Evolutionary conservation across 2,329 filamentous ascomycete genomes (phyloP), one percentile per base, ranked within the genome.

Genomic region (Colletotrichum trifolii): DNA sequence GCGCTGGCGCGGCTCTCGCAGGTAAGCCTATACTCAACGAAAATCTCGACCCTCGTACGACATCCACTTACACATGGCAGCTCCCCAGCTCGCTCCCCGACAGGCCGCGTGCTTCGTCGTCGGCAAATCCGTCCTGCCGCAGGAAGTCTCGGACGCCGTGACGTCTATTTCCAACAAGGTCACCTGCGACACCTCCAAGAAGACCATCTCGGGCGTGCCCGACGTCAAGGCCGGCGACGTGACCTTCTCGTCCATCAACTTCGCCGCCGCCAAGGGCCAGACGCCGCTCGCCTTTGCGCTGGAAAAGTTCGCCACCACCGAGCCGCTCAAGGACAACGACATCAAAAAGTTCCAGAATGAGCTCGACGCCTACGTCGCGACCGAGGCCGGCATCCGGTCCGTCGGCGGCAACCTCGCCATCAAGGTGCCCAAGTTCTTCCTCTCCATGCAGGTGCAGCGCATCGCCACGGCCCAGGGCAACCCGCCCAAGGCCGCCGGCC

Each of bases 371-470:
- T 89, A 89, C 70, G 75, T 84, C 4, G 86, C 87, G 0, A 89
- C 87, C 5, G 87, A 89, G 74, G 85, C 84, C 1, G 87, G 85
- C 1, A 77, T 89, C 53, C 78, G 86, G 17, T 85, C 82, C 25
- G 81, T 82, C 7, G 82, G 80, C 9, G 86, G 86, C 2, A 79
- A 71, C 60, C 75, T 89, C 15, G 82, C 79, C 2, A 84, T 89
- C 75, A 88, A 89, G 75, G 83, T 85, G 6, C 87, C 87, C 67
- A 89, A 89, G 75, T 89, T 89, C 81, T 89, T 89, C 73, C 73
- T 89, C 46, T 76, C 82, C 64, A 84, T 87, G 73, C 87, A 89
- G 75, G 80, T 88, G 39, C 82, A 83, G 45, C 78, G 86, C 25
- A 88, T 89, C 68, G 79, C 85, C 74, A 86, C 85, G 0, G 87